Evolutionary conservation across 176 grass and related monocot species (phyloP).

Genomic region (Paspalum notatum): DNA sequence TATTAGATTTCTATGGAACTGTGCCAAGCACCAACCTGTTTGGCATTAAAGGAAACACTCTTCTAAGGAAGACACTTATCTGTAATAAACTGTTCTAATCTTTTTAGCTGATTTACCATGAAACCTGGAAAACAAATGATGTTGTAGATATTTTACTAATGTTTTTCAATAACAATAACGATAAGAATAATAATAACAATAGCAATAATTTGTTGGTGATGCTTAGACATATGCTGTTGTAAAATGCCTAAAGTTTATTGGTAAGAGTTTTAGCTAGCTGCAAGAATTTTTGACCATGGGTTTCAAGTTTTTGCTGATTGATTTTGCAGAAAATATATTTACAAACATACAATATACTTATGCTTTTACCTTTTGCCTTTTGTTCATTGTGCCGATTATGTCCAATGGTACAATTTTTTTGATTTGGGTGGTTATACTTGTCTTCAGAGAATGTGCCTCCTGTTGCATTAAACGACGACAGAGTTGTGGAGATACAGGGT

Average conservation of each 20-base stretch:
- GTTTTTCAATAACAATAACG: not conserved
- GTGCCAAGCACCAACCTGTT: slow-evolving; percentile 2
- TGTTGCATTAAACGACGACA: slow-evolving; percentile 84
- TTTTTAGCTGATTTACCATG: not conserved
- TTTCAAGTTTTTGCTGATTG: slow-evolving; percentile 16
- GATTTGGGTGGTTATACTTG: not conserved
- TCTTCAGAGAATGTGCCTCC: slow-evolving; percentile 81
- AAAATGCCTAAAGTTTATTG: not conserved
- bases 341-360: not conserved
- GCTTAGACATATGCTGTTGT: not conserved
- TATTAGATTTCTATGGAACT: not conserved
- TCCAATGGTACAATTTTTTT: slow-evolving; percentile 12
- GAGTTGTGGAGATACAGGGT: slow-evolving; percentile 96
- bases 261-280: too few species aligned
- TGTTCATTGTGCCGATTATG: slow-evolving; percentile 9
- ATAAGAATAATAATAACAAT: not conserved
- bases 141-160: not conserved
- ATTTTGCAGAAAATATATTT: slow-evolving; percentile 8
- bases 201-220: not conserved
- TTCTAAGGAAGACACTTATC: not conserved
- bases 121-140: not conserved
- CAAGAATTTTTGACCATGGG: too few species aligned
- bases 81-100: not conserved
- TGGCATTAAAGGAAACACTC: not conserved
- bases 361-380: not conserved